Evolutionary conservation across 1,139 yeast genomes (phyloP).

Genomic region (Blastobotrys proliferans): DNA sequence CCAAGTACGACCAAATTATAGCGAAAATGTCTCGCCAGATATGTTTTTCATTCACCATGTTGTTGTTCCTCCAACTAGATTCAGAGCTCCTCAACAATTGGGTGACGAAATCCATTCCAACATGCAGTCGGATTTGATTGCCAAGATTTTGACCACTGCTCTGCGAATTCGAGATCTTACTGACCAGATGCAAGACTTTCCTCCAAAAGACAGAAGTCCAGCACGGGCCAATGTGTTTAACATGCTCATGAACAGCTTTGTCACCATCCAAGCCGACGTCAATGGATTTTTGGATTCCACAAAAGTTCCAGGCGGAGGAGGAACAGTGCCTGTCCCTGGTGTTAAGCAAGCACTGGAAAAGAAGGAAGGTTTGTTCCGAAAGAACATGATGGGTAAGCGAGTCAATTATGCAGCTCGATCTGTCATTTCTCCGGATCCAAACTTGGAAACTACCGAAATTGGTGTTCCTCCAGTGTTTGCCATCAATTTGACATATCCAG

Average conservation of each 20-base stretch:
- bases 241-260: conserved; percentile 91
- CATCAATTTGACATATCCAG: conserved; percentile 90
- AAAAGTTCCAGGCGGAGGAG: conserved; percentile 70
- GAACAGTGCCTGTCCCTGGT: conserved; percentile 84
- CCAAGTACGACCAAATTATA: conserved; percentile 67
- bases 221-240: conserved; percentile 76
- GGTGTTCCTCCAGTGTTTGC: conserved; percentile 99
- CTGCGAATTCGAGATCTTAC: conserved; percentile 82
- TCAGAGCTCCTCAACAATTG: conserved; percentile 91
- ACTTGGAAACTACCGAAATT: conserved; percentile 93
- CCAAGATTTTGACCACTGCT: conserved; percentile 75
- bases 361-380: conserved; percentile 97
- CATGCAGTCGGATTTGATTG: conserved; percentile 81
- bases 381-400: conserved; percentile 99
- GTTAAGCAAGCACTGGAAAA: conserved; percentile 96
- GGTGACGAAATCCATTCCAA: conserved; percentile 97
- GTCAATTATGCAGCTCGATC: conserved; percentile 99
- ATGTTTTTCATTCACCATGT: conserved; percentile 84
- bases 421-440: conserved; percentile 98
- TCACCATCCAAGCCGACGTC: conserved; percentile 90
- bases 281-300: conserved; percentile 91
- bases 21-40: conserved; percentile 62
- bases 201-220: conserved; percentile 56
- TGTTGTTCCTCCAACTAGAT: conserved; percentile 94
- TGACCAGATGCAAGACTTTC: conserved; percentile 49